Conservation (phyloP, 2,329 filamentous ascomycete species). For the Trichoderma semiorbis region DNA sequence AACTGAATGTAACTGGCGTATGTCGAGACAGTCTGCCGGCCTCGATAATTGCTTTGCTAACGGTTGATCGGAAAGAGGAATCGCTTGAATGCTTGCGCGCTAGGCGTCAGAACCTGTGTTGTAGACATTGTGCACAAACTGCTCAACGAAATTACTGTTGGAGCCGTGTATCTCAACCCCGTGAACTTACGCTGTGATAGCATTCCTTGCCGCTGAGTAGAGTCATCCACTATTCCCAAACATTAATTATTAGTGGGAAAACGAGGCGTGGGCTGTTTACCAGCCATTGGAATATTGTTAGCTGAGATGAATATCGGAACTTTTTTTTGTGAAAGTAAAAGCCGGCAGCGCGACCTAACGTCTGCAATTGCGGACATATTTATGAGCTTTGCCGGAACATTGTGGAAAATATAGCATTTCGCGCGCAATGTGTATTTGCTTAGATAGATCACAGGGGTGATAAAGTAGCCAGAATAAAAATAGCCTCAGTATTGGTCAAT, state of each 20-base stretch:
- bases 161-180: no score
- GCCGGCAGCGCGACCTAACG: not conserved
- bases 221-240: not conserved
- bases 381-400: not conserved
- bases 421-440: not conserved
- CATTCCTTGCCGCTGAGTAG: not conserved
- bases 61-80: no score
- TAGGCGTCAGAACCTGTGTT: no score
- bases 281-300: not conserved
- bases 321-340: not conserved
- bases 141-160: no score
- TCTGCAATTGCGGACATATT: not conserved
- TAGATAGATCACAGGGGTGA: not conserved
- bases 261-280: not conserved
- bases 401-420: not conserved
- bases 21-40: not conserved
- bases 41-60: not conserved
- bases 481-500: not conserved
- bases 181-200: no score
- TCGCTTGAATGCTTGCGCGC: no score
- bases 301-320: not conserved
- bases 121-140: no score
- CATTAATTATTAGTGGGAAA: not conserved
- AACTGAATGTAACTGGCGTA: not conserved
- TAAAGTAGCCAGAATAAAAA: not conserved